phyloP scores from a whole-genome alignment of 345 rosid genomes.

The Eucalyptus pumila region DNA sequence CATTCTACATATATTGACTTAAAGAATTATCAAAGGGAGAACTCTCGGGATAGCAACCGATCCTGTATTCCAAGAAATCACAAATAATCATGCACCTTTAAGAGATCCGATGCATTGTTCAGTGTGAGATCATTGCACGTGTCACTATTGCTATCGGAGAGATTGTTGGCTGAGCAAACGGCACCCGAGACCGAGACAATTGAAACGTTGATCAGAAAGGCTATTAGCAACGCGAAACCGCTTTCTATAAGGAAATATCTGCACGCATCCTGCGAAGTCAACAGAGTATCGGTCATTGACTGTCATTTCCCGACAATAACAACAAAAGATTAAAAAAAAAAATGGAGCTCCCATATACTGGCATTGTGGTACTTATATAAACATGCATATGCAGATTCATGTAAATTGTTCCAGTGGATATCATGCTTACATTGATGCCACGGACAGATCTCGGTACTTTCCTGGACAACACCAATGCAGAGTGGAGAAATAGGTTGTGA shows the following conservation, averaged over 20 bases:
- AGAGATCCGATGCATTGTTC: conserved; percentile 49
- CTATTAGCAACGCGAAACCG: conserved; percentile 39
- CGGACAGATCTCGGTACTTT: conserved; percentile 34
- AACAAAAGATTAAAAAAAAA: background rate
- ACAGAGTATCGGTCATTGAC: background rate
- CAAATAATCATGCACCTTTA: conserved; percentile 15
- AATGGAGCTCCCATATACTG: background rate
- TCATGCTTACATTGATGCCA: conserved; percentile 31
- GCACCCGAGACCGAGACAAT: conserved; percentile 35
- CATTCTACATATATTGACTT: conserved; percentile 22
- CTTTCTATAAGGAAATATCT: conserved; percentile 52
- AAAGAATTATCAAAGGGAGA: background rate
- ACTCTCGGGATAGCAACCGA: background rate
- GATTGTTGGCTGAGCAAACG: conserved; percentile 19
- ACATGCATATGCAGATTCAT: background rate
- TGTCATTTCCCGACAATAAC: background rate
- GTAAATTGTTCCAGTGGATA: background rate
- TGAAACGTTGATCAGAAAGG: conserved; percentile 46
- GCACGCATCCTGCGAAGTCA: conserved; percentile 29
- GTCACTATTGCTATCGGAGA: conserved; percentile 2
- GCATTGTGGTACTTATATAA: background rate
- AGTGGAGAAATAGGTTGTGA: conserved; percentile 41
- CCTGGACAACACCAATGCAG: conserved; percentile 32
- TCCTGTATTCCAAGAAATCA: background rate
- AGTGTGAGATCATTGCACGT: conserved; percentile 36